Conservation (phyloP, 2,329 filamentous ascomycete species). For the Xylaria sp. region DNA sequence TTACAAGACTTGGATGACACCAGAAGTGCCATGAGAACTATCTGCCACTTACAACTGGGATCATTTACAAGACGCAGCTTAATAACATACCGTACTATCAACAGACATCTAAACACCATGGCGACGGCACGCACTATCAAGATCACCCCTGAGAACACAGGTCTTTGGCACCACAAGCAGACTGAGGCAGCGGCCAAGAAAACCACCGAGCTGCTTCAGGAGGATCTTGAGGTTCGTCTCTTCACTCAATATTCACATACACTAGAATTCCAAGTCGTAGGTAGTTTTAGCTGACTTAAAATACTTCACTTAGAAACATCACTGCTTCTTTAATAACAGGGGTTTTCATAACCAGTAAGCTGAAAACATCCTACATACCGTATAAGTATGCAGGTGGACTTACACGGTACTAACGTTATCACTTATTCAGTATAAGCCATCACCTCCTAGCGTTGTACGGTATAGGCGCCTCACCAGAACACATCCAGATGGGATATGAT, state of each 20-base stretch:
- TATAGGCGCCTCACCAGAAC: conserved; percentile 70
- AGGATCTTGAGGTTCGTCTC: conserved; percentile 71
- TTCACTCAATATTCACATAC: background rate
- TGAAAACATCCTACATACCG: background rate
- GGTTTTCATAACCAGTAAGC: conserved; percentile 85
- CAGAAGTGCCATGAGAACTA: conserved; percentile 4
- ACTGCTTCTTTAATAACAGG: conserved; percentile 81
- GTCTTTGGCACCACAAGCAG: conserved; percentile 60
- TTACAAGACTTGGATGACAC: too few relatives aligned
- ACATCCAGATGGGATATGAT: conserved; percentile 73
- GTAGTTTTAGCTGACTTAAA: background rate
- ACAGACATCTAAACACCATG: conserved; percentile 50
- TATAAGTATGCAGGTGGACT: background rate
- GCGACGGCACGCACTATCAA: conserved; percentile 61
- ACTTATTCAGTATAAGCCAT: conserved; percentile 68
- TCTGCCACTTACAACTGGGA: background rate
- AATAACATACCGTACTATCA: conserved; percentile 13
- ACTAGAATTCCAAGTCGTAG: background rate
- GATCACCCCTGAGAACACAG: conserved; percentile 61
- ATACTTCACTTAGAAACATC: conserved; percentile 60
- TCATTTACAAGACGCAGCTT: conserved; percentile 23
- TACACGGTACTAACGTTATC: conserved; percentile 23
- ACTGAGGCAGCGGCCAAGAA: conserved; percentile 69
- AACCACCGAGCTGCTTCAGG: conserved; percentile 76
- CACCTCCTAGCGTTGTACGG: conserved; percentile 81